Base-by-base conservation (phyloP, 768 basidiomycete genomes). In the Termitomyces sp. region DNA sequence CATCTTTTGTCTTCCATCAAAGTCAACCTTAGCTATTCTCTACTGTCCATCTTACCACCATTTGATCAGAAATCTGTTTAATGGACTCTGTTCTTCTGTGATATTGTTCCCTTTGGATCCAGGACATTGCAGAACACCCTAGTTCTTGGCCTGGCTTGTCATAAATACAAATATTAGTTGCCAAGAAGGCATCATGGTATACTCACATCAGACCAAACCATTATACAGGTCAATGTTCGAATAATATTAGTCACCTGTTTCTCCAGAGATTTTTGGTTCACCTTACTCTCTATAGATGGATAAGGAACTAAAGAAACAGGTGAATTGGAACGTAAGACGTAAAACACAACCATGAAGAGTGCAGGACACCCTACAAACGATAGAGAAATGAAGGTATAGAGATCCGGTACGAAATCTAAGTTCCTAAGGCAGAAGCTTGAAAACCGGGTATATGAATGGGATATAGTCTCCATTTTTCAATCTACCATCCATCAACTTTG, bases 401-500 rank as follows among this genome's bases (percentile, higher is more conserved):
- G 27, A 30, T n/a, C 27, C 3, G 27, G 27, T n/a, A 13, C 39
- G 1, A 20, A 54, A 54, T n/a, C 53, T n/a, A 20, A 41, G 39
- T 30, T 16, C 24, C 52, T 18, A n/a, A 24, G 52, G 41, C 30
- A n/a, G 12, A 2, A 18, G n/a, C 24, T 24, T 37, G 36, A 16
- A 6, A 31, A 31, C 27, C 13, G 55, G 44, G 44, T 45, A 46
- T 45, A 47, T 34, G 24, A 36, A 5, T 56, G 33, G 15, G 15
- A 16, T 33, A 34, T 55, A 16, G 2, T 41, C 16, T 41, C 39
- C n/a, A 20, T 36, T 9, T 2, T 20, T 13, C 9, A 8, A 50
- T 69, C 63, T 58, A 86, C 58, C 87, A 86, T 20, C 70, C 82
- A 2, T 81, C 75, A 6, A 81, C 85, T 27, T 76, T 72, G 7